phyloP scores from a whole-genome alignment of 169 alveolate genomes.

The Besnoitia besnoiti region DNA sequence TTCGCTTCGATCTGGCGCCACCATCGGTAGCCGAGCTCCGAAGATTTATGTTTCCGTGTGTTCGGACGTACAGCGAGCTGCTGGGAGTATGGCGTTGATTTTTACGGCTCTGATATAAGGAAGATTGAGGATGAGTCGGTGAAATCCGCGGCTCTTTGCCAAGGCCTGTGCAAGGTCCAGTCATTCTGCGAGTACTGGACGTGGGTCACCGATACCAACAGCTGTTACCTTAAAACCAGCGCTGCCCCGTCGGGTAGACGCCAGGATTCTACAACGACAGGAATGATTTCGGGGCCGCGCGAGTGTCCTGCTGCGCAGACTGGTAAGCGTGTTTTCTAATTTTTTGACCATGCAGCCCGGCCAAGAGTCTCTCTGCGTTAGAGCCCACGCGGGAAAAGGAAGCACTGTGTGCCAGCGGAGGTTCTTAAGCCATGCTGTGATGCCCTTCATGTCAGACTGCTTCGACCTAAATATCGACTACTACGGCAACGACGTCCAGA shows the following conservation, averaged over 20 bases:
- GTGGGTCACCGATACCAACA: neutral
- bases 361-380: too few species aligned
- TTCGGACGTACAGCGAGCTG: slow-evolving; percentile 32
- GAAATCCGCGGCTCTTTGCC: slow-evolving; percentile 11
- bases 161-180: neutral
- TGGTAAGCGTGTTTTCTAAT: neutral
- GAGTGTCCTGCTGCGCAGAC: slow-evolving; percentile 19
- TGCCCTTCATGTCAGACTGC: slow-evolving; percentile 8
- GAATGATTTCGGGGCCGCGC: slow-evolving; percentile 42
- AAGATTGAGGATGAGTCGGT: slow-evolving; percentile 33
- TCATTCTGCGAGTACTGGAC: slow-evolving; percentile 30
- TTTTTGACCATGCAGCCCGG: too few species aligned
- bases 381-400: too few species aligned
- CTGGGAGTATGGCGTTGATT: slow-evolving; percentile 35
- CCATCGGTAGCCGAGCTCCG: too few species aligned
- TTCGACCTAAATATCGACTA: neutral
- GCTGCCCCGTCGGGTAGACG: neutral
- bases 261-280: neutral
- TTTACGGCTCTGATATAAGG: slow-evolving; percentile 9
- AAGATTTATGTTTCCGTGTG: too few species aligned
- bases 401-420: too few species aligned
- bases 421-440: too few species aligned
- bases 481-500: slow-evolving; percentile 38
- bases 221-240: slow-evolving; percentile 27
- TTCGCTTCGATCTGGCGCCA: too few species aligned